Conservation (phyloP, 495 filamentous ascomycete species). For the Neurospora sp. region DNA sequence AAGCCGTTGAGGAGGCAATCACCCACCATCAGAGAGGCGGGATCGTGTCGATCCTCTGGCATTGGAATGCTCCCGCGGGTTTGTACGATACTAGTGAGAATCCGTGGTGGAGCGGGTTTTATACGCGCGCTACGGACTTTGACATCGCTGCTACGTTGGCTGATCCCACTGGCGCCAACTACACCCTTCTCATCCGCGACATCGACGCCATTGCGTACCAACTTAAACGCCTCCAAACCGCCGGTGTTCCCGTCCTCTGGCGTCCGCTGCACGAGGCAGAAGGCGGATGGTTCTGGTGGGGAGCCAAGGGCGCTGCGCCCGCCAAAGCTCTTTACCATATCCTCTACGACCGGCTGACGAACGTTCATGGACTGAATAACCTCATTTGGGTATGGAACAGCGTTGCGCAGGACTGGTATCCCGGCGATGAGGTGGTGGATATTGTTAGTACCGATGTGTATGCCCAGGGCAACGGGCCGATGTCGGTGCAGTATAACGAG, state of each 20-base stretch:
- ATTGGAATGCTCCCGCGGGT: conserved; percentile 32
- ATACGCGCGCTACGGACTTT: conserved; percentile 36
- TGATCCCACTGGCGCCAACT: conserved; percentile 30
- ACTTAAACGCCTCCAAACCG: conserved; percentile 29
- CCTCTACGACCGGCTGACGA: conserved; percentile 33
- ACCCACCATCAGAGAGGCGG: conserved; percentile 29
- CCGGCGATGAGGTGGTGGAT: conserved; percentile 33
- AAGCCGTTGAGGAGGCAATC: conserved; percentile 37
- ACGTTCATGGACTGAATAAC: conserved; percentile 33
- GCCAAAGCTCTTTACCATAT: conserved; percentile 32
- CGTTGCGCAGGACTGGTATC: conserved; percentile 35
- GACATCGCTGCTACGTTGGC: conserved; percentile 29
- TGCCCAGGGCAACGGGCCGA: conserved; percentile 27
- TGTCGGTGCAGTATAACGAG: conserved; percentile 33
- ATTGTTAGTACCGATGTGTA: conserved; percentile 30
- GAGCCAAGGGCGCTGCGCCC: conserved; percentile 35
- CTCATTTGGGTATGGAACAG: conserved; percentile 43
- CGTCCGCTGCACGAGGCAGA: conserved; percentile 41
- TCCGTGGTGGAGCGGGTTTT: conserved; percentile 40
- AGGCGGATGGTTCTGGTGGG: conserved; percentile 45
- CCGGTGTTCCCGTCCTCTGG: conserved; percentile 33
- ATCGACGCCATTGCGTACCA: conserved; percentile 41
- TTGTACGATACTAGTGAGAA: conserved; percentile 31
- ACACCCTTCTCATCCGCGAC: conserved; percentile 36
- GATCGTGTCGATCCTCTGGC: conserved; percentile 38